These are phyloP conservation scores for Backusella mclennaniae DNA, from an alignment of 192 early-diverging fungal genomes.

Conservation along the genomic window DNA sequence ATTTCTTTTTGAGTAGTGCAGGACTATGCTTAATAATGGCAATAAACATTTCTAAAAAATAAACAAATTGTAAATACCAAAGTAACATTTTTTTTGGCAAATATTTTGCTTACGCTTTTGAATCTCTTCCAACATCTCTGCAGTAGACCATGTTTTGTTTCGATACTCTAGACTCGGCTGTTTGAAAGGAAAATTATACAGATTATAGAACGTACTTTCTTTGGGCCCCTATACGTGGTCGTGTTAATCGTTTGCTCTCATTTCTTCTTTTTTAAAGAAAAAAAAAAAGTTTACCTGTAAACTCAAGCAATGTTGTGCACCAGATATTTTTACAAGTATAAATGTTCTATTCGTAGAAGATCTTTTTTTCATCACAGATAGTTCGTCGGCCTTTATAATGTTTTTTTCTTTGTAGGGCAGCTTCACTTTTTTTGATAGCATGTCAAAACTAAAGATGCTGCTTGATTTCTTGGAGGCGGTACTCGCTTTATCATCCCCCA, in stretches of 20 bases:
- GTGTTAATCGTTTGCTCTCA: background rate
- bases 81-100: background rate
- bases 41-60: constrained; percentile 19
- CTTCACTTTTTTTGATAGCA: background rate
- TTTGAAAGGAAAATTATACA: constrained; percentile 67
- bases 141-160: constrained; percentile 75
- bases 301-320: constrained; percentile 70
- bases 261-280: background rate
- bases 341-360: constrained; percentile 87
- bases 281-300: constrained; percentile 58
- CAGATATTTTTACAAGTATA: constrained; percentile 85
- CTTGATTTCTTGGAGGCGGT: background rate
- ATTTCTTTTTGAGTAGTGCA: constrained; percentile 21
- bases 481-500: background rate
- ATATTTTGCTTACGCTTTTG: constrained; percentile 54
- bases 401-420: background rate
- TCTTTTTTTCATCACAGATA: constrained; percentile 80
- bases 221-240: constrained; percentile 55
- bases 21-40: constrained; percentile 28
- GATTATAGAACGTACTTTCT: constrained; percentile 70
- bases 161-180: constrained; percentile 75
- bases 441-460: background rate
- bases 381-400: constrained; percentile 37
- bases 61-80: background rate
- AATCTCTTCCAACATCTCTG: constrained; percentile 61